These are phyloP conservation scores for Mortierella polycephala DNA, from an alignment of 371 early-diverging fungal species.

Conservation along the genomic window DNA sequence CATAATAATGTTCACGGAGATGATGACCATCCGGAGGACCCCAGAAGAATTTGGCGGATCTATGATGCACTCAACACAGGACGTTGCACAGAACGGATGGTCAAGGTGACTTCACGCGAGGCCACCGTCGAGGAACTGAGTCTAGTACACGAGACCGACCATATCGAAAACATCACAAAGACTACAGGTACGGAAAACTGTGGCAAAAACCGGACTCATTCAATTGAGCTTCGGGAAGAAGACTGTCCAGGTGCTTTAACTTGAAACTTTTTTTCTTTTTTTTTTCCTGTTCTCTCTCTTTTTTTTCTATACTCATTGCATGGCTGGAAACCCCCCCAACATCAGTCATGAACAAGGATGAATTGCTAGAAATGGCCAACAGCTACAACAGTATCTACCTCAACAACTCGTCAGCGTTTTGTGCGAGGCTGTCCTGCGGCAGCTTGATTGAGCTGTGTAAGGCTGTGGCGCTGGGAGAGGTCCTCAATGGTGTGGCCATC, in stretches of 20 bases:
- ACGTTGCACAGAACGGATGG: slow-evolving; percentile 64
- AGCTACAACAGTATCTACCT: slow-evolving; percentile 78
- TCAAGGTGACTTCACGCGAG: slow-evolving; percentile 59
- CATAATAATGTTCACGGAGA: slow-evolving; percentile 62
- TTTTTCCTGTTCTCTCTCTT: background rate
- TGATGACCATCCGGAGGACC: slow-evolving; percentile 79
- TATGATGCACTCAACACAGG: slow-evolving; percentile 63
- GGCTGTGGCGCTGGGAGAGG: slow-evolving; percentile 69
- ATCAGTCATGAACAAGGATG: slow-evolving; percentile 43
- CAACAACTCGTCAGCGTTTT: slow-evolving; percentile 70
- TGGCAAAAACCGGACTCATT: background rate
- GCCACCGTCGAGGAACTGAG: slow-evolving; percentile 68
- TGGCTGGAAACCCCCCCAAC: too few species aligned
- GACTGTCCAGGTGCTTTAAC: too few species aligned
- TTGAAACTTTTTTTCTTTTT: background rate
- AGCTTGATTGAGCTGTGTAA: slow-evolving; percentile 78
- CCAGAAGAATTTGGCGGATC: slow-evolving; percentile 74
- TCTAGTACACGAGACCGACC: slow-evolving; percentile 67
- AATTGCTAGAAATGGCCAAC: slow-evolving; percentile 50
- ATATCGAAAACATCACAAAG: slow-evolving; percentile 57
- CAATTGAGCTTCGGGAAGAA: too few species aligned
- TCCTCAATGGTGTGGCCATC: slow-evolving; percentile 86
- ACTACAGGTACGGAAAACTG: slow-evolving; percentile 53
- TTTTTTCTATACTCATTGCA: too few species aligned
- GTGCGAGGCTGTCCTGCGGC: slow-evolving; percentile 76